These are phyloP conservation scores for Clonostachys sp. DNA, from an alignment of 2,329 filamentous ascomycete genomes.

Conservation along the genomic window DNA sequence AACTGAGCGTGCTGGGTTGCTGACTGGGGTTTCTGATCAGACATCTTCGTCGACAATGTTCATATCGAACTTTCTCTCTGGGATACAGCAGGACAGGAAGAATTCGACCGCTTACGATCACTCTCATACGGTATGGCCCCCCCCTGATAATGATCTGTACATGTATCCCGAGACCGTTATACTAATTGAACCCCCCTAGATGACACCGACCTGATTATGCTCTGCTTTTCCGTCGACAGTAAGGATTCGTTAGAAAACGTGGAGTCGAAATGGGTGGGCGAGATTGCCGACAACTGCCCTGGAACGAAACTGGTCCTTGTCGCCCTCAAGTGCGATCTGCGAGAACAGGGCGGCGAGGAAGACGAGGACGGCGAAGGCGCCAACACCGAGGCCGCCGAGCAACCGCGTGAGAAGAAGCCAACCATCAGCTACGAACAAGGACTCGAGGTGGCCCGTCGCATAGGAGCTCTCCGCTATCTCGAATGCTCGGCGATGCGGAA, in stretches of 20 bases:
- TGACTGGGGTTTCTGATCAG: slow-evolving; percentile 33
- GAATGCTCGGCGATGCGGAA: slow-evolving; percentile 99
- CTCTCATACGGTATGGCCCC: slow-evolving; percentile 74
- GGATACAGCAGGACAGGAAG: slow-evolving; percentile 98
- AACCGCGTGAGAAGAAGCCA: slow-evolving; percentile 55
- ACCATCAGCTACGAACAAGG: slow-evolving; percentile 90
- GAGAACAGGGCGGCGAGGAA: slow-evolving; percentile 71
- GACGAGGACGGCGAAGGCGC: slow-evolving; percentile 40
- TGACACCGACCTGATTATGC: slow-evolving; percentile 97
- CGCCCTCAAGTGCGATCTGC: slow-evolving; percentile 92
- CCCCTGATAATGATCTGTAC: neutral
- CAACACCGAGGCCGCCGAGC: slow-evolving; percentile 41
- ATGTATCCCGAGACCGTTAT: neutral
- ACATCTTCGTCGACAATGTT: slow-evolving; percentile 96
- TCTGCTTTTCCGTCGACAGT: slow-evolving; percentile 97
- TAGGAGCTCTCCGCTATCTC: slow-evolving; percentile 89
- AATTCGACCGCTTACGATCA: slow-evolving; percentile 94
- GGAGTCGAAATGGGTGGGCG: slow-evolving; percentile 95
- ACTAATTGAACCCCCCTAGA: slow-evolving; percentile 28
- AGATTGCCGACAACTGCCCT: slow-evolving; percentile 97
- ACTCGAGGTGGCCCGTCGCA: slow-evolving; percentile 83
- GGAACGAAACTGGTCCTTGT: slow-evolving; percentile 93
- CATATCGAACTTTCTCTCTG: slow-evolving; percentile 97
- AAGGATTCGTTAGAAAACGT: slow-evolving; percentile 97
- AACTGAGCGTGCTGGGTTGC: neutral